Evolutionary conservation across 345 rosid genomes (phyloP), one percentile per base, ranked within the genome.

Genomic region (Punica granatum): DNA sequence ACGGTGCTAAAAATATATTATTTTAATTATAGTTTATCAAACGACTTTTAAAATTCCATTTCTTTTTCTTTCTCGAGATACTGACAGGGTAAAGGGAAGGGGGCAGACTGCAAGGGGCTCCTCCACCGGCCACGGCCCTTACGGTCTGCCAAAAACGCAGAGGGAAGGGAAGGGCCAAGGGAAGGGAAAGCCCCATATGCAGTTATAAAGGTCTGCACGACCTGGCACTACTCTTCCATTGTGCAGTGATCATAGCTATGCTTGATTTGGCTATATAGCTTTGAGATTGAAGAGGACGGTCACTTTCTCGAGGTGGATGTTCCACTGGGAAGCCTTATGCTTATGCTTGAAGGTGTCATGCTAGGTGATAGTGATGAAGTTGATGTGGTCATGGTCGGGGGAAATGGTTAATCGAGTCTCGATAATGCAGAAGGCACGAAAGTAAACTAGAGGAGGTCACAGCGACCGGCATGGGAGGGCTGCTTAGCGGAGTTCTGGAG

Each of bases 341-440:
- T 87, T 93, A 71, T 69, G 88, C 83, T 88, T 93, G 72, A 93
- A 93, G 46, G 98, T 86, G 37, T 93, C 98, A 76, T 83, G 58
- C 98, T 97, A 93, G 4, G 79, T 39, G 77, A 93, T 90, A 6
- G 90, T 78, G 69, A 93, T 53, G 71, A 90, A 67, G 76, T 89
- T 87, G 72, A 90, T 77, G 85, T 88, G 96, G 72, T 90, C 88
- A 54, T 67, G 67, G 44, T 90, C 96, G 6, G 98, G 81, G 60
- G 98, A 88, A 70, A 93, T 93, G 0, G 98, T 97, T 78, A 93
- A 93, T 37, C 97, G 94, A 0, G 96, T 93, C 80, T 93, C 98
- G 60, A 90, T 76, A 21, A 87, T 79, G 76, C 87, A 90, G 9
- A 93, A 92, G 70, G 86, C 81, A 72, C 82, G 87, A 78, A 72